Conservation (phyloP, 2,329 filamentous ascomycete genomes). For the Exophiala bonariae region DNA sequence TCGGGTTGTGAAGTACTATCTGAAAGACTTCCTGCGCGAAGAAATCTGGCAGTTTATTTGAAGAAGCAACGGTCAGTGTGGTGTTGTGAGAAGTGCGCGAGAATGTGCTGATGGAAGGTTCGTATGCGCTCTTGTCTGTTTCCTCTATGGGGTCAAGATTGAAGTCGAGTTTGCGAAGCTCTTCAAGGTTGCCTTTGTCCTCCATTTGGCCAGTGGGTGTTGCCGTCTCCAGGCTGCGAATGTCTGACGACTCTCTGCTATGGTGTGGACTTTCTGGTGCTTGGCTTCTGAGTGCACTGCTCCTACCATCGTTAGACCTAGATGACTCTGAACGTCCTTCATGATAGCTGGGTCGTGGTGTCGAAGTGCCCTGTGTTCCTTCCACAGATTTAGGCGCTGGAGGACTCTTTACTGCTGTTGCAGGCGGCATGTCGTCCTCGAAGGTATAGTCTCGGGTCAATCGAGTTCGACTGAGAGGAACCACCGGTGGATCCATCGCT, state of each 20-base stretch:
- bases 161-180: constrained; percentile 18
- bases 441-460: constrained; percentile 2
- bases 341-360: neutral
- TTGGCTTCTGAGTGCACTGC: neutral
- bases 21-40: constrained; percentile 53
- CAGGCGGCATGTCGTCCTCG: neutral
- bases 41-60: constrained; percentile 40
- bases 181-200: constrained; percentile 7
- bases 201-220: neutral
- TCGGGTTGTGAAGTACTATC: constrained; percentile 51
- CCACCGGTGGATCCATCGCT: constrained; percentile 4
- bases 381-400: too few species aligned
- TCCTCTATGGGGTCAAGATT: constrained; percentile 15
- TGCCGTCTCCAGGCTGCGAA: neutral
- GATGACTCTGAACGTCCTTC: neutral
- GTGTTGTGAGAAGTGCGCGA: constrained; percentile 14
- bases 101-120: constrained; percentile 5
- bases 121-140: constrained; percentile 10
- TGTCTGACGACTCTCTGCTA: neutral
- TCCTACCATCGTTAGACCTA: neutral
- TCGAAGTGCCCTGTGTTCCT: too few species aligned
- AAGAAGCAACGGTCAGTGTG: constrained; percentile 9
- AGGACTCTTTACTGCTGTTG: too few species aligned
- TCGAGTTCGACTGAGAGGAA: neutral
- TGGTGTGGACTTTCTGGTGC: neutral